Base-by-base conservation (phyloP, 305 asterid genomes). In the Petunia hybrid region DNA sequence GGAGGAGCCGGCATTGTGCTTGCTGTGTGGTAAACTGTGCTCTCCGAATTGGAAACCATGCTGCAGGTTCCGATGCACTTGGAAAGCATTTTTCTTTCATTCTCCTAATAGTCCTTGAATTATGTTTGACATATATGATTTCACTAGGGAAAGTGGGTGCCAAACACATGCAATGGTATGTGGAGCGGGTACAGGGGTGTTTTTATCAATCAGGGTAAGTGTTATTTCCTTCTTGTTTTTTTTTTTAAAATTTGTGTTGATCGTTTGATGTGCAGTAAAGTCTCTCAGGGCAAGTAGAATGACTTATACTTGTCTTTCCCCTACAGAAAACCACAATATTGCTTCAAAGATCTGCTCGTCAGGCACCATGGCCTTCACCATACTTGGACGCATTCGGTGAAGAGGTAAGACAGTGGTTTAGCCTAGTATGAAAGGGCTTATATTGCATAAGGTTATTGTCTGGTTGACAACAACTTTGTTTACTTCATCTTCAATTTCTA, bases 361-460 rank as follows among this genome's bases (percentile, higher is more conserved):
- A 93, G 87, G 97, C 98, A 78, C 90, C 91, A 51, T 97, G 99
- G 99, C 98, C 98, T 61, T 97, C 99, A 69, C 99, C 97, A 4
- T 97, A 94, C 88, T 91, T 97, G 89, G 99, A 97, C 87, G 90
- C 92, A 56, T 97, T 88, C 80, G 99, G 99, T 78, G 99, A 97
- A 92, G 99, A 97, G 99, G 99, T 93, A 89, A 84, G 41, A 63
- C 79, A 41, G 41, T 39, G 63, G 12, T 79, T 36, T 79, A 79
- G 64, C 76, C 31, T 55, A n/a, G 53, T 66, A 40, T 51, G 16
- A 10, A 31, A 14, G 55, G 55, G 77, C 48, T 80, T 80, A 41
- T 39, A 8, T 53, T 66, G 67, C 41, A 55, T 46, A 55, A 14
- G 39, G 56, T 55, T 39, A 38, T 64, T 55, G 51, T 75, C 55